Evolutionary conservation across 768 basidiomycete genomes (phyloP), one percentile per base, ranked within the genome.

Genomic region (Termitomyces eurrhizus): DNA sequence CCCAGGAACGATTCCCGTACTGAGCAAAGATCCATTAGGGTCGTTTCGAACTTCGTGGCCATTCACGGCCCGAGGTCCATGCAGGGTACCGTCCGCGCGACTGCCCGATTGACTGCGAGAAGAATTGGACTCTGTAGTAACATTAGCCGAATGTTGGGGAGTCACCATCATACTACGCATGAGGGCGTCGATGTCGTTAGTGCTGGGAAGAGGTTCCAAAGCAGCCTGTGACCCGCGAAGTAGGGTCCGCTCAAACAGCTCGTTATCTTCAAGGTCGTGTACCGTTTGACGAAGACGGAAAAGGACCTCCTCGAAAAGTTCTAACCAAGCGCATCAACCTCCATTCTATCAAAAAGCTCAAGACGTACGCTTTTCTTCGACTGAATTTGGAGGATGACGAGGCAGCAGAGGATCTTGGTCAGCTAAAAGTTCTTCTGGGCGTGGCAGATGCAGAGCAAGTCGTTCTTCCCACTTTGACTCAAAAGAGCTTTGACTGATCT

Each of bases 101-200:
- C 52, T 63, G 7, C 63, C 58, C 33, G 58, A 65, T 53, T 56
- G 58, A 39, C 57, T 52, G 18, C 53, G 54, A 53, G 56, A 24
- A 39, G 37, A 51, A 44, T 56, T 52, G 9, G 52, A 16, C 24
- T 58, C 58, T 35, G 54, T 2, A 52, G 60, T 29, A 33, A 62
- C 37, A 48, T 21, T 66, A 24, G 60, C 26, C 7, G 61, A 60
- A 35, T 67, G 54, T n/a, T 64, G 61, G 7, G 71, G 64, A 7
- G 62, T 60, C 21, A 76, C 73, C 81, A 84, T 83, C 82, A 84
- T 82, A 63, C 78, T 78, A 39, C 71, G 74, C 79, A 84, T 78
- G 58, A 84, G 75, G 24, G 67, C 59, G 67, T 83, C 81, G 51
- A 84, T 78, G 60, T 83, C 78, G 32, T 69, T 74, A 18, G 82